Conservation (phyloP, 305 asterid species). For the Fraxinus baroniana region DNA sequence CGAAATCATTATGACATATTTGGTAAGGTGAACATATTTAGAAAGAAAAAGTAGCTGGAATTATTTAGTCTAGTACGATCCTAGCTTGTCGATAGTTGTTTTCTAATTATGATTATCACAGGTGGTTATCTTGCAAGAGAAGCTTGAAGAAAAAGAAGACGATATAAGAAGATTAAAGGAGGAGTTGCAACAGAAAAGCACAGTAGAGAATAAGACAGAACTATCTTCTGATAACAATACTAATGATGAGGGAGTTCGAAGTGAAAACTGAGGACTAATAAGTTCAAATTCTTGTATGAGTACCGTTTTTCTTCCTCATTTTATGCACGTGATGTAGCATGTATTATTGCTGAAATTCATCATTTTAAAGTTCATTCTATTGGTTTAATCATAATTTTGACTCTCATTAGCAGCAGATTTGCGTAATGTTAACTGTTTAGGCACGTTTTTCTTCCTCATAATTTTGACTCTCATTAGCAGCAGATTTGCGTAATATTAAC, state of each 20-base stretch:
- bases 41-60: not conserved
- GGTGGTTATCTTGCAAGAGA: conserved; percentile 83
- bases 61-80: not conserved
- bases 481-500: not conserved
- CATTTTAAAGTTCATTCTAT: not conserved
- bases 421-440: not conserved
- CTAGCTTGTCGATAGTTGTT: not conserved
- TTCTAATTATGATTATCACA: conserved; percentile 23
- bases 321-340: not conserved
- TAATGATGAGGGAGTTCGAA: conserved; percentile 36
- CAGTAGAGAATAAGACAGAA: conserved; percentile 34
- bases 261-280: conserved; percentile 33
- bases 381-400: not conserved
- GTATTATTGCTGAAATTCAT: not conserved
- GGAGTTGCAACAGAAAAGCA: conserved; percentile 37
- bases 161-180: conserved; percentile 57
- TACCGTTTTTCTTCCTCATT: not conserved
- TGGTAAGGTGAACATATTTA: not conserved
- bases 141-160: conserved; percentile 63
- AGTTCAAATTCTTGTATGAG: not conserved
- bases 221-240: conserved; percentile 19
- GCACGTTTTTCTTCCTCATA: too few relatives aligned
- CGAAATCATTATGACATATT: not conserved
- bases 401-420: not conserved
- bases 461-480: not conserved